Percentiles rank a stretch among this genome's conserved stretches.
Evolutionary conservation across 176 grass and related monocot genomes (phyloP).

Genomic region (Lolium multiflorum): DNA sequence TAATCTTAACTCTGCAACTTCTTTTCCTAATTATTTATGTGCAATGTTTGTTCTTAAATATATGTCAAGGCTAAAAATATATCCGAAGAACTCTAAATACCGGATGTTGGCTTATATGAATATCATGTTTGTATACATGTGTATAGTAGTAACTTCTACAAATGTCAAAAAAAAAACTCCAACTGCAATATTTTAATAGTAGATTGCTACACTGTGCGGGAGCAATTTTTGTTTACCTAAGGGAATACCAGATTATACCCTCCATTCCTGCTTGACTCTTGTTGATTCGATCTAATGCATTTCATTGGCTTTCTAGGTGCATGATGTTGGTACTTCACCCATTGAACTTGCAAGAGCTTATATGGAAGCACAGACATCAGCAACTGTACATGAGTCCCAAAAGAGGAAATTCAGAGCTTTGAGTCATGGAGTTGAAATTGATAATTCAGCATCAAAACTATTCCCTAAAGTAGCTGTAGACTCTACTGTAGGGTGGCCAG

Average conservation of each 20-base stretch:
- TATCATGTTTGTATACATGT: not conserved
- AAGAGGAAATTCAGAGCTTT: slow-evolving; percentile 48
- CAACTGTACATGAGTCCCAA: slow-evolving; percentile 48
- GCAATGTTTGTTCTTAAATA: slow-evolving; percentile 14
- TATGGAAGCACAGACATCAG: slow-evolving; percentile 57
- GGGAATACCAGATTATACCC: slow-evolving; percentile 5
- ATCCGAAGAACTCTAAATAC: not conserved
- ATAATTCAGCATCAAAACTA: slow-evolving; percentile 42
- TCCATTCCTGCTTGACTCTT: slow-evolving; percentile 16
- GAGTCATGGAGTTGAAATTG: slow-evolving; percentile 49
- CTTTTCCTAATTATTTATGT: slow-evolving; percentile 22
- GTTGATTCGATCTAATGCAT: slow-evolving; percentile 34
- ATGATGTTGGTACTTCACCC: slow-evolving; percentile 56
- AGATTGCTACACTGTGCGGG: not conserved
- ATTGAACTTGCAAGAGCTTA: slow-evolving; percentile 79
- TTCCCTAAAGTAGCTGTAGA: slow-evolving; percentile 39
- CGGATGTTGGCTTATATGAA: slow-evolving; percentile 18
- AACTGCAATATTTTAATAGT: slow-evolving; percentile 1
- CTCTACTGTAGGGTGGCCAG: slow-evolving; percentile 53
- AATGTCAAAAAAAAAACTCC: not conserved
- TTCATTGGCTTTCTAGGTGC: slow-evolving; percentile 52
- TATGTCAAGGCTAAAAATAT: not conserved
- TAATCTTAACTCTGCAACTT: slow-evolving; percentile 23
- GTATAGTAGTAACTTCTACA: slow-evolving; percentile 21
- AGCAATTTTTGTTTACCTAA: slow-evolving; percentile 15